Percentiles rank a stretch among this genome's conserved stretches.
These are phyloP conservation scores for Ascomycota sp. DNA, from an alignment of 2,329 filamentous ascomycete species.

Conservation along the genomic window DNA sequence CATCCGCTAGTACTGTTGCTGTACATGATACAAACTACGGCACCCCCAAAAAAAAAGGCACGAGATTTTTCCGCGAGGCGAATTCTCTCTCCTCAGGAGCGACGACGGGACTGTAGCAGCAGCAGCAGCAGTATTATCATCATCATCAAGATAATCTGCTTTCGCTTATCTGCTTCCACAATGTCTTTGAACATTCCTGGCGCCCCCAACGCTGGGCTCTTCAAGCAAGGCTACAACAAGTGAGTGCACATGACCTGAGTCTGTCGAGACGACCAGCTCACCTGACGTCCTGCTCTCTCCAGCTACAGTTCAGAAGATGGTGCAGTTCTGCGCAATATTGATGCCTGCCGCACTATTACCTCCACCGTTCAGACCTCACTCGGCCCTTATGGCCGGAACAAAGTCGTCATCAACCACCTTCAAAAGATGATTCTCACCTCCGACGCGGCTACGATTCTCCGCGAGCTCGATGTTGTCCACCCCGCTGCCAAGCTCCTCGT, in stretches of 20 bases:
- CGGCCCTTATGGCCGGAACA: slow-evolving; percentile 93
- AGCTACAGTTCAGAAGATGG: slow-evolving; percentile 99
- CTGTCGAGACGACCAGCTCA: neutral
- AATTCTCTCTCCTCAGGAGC: neutral
- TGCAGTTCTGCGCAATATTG: slow-evolving; percentile 92
- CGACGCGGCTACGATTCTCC: slow-evolving; percentile 88
- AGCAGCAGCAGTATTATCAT: too few relatives aligned
- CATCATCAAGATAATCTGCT: too few relatives aligned
- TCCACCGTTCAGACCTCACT: slow-evolving; percentile 92
- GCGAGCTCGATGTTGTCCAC: slow-evolving; percentile 94
- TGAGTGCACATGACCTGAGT: slow-evolving; percentile 21
- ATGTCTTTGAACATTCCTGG: slow-evolving; percentile 96
- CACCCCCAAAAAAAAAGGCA: neutral
- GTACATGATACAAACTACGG: too few relatives aligned
- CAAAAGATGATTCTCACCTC: slow-evolving; percentile 99
- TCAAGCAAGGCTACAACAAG: slow-evolving; percentile 94
- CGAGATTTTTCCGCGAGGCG: slow-evolving; percentile 1
- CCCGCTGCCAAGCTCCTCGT: slow-evolving; percentile 92
- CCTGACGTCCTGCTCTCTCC: slow-evolving; percentile 2
- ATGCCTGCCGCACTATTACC: slow-evolving; percentile 87
- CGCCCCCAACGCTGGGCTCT: slow-evolving; percentile 78
- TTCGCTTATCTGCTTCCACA: neutral
- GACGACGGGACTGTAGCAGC: neutral
- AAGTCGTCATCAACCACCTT: slow-evolving; percentile 98
- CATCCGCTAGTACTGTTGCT: too few relatives aligned